Conservation (phyloP, 805 yeast species). For the Candida montana region DNA sequence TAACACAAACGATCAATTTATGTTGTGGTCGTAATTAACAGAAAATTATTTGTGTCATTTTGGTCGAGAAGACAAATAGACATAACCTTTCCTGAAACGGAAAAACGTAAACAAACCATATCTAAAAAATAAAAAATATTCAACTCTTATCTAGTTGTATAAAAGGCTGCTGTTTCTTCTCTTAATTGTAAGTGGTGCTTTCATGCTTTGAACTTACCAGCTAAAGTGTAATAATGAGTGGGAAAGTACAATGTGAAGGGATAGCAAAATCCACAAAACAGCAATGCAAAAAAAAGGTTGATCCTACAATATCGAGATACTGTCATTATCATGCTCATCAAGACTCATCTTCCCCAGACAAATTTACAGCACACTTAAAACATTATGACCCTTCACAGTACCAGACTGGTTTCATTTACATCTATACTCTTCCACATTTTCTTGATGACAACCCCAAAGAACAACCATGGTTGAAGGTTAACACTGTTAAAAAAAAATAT, state of each 20-base stretch:
- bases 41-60: not conserved
- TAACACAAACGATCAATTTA: too few species aligned
- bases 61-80: not conserved
- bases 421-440: constrained; percentile 22
- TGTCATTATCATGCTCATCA: constrained; percentile 14
- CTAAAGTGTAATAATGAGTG: too few species aligned
- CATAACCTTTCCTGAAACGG: constrained; percentile 2
- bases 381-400: not conserved
- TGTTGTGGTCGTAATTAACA: too few species aligned
- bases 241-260: constrained; percentile 17
- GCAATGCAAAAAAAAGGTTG: constrained; percentile 14
- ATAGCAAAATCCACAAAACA: constrained; percentile 9
- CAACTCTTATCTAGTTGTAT: too few species aligned
- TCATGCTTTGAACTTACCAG: too few species aligned
- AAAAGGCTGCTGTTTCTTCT: too few species aligned
- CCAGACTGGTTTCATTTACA: constrained; percentile 21
- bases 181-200: too few species aligned
- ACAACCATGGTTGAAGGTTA: constrained; percentile 19
- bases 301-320: not conserved
- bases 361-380: too few species aligned
- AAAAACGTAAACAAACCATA: constrained; percentile 1
- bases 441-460: constrained; percentile 11
- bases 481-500: constrained; percentile 1
- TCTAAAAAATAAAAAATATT: too few species aligned
- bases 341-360: too few species aligned